Base-by-base conservation (phyloP, 106 monocot genomes). In the Allium sativum region DNA sequence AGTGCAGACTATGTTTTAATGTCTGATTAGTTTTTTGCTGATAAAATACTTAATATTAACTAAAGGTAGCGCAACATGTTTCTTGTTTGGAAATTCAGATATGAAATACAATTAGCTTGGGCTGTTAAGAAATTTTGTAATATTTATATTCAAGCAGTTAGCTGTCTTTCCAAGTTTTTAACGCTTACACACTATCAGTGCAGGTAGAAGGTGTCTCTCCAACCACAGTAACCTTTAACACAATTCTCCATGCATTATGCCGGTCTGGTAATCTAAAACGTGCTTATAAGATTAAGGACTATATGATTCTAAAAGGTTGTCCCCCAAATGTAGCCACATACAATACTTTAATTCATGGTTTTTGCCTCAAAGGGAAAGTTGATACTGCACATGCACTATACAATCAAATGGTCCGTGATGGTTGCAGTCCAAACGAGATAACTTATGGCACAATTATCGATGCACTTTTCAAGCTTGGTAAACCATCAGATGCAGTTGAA, bases 251-350 rank as follows among this genome's bases (percentile, higher is more conserved):
- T 14, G 70, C 75, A 8, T 41, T 82, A 13, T 74, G 72, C 73
- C 76, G 42, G 6, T 14, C 67, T 10, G 80, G 89, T 9, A 78
- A 93, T 53, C 56, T 89, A 40, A 9, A 54, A 0, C 77, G 80
- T 7, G 93, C 86, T 8, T 62, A 63, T 3, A 87, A 82, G 55
- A 68, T 96, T 45, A 66, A 69, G 57, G 71, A 71, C 20, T 77
- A 76, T 58, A 96, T 96, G 95, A 64, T 79, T 44, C 87, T 87
- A 61, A 96, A 96, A 72, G 87, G 78, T 22, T 91, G 95, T 56
- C 58, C 67, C 15, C 90, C 87, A 20, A 87, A 81, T 21, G 59
- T 73, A 44, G 75, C 84, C 18, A 96, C 90, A 21, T 96, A 84
- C 82, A 96, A 96, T 57, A 87, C 87, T 8, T 52, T 96, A 22